Evolutionary conservation across 768 basidiomycete species (phyloP), one percentile per base, ranked within the genome.

Genomic region (Naganishia friedmannii): DNA sequence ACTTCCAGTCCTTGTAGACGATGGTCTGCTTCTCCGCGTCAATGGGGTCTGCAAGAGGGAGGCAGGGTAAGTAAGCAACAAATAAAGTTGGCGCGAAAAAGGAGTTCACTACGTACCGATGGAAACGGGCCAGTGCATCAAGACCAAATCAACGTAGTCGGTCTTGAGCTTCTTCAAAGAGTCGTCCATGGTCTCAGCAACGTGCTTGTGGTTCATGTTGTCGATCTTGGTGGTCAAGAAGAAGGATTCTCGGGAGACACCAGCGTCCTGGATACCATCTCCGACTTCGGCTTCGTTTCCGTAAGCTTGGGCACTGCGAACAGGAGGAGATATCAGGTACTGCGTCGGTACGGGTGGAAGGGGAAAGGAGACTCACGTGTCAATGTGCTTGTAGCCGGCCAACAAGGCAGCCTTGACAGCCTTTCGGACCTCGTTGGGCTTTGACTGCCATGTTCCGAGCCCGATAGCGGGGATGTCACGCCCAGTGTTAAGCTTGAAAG

Each of bases 241-340:
- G 82, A 94, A 85, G 69, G 88, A 83, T 42, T 83, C 83, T 69
- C 93, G 86, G 10, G 87, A 84, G 26, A 93, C 86, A 17, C 90
- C 91, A 37, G 88, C 89, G 21, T 84, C 86, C 74, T 86, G 87
- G 82, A 93, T 88, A 48, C 92, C 92, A 67, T 87, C 77, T 21
- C 92, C 92, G 57, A 94, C 93, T 81, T 91, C 90, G 39, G 83
- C 82, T 81, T 93, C 90, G 77, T 92, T 93, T 39, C 79, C 88
- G 83, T 73, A 45, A 54, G 71, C 71, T 45, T 63, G 60, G 37
- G 71, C 71, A 29, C 71, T 72, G 71, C 5, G 53, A 34, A 26
- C 12, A 21, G 12, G 19, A 32, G 3, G 23, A 23, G 4, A 46
- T 6, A 17, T 46, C 45, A 46, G 45, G 7, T 21, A 46, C 45